Conservation (phyloP, 2,329 filamentous ascomycete species). For the Neopestalotiopsis rosae region DNA sequence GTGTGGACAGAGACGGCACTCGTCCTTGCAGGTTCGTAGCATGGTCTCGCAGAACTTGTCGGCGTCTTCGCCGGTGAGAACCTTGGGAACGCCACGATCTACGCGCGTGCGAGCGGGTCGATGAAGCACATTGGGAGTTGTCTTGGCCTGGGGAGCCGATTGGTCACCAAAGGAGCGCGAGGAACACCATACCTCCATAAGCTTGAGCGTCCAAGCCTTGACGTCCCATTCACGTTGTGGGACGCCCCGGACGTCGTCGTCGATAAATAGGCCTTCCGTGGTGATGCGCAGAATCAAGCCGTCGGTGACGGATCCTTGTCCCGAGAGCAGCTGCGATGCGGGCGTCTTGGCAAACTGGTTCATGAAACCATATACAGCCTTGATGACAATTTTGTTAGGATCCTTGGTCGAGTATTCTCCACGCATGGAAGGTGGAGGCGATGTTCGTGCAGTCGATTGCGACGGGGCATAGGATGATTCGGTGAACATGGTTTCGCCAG, state of each 20-base stretch:
- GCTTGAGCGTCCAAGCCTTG: conserved; percentile 96
- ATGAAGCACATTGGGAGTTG: conserved; percentile 47
- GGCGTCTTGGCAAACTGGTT: conserved; percentile 89
- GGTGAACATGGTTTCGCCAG: conserved; percentile 75
- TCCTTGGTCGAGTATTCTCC: conserved; percentile 86
- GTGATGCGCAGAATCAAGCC: conserved; percentile 91
- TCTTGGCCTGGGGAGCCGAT: conserved; percentile 40
- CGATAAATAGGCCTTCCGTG: conserved; percentile 94
- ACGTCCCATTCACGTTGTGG: conserved; percentile 98
- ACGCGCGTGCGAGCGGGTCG: conserved; percentile 50
- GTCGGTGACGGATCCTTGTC: conserved; percentile 85
- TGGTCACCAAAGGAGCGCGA: conserved; percentile 61
- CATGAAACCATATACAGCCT: conserved; percentile 90
- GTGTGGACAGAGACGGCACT: conserved; percentile 62
- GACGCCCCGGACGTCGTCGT: conserved; percentile 89
- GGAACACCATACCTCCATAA: conserved; percentile 86
- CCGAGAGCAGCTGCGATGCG: conserved; percentile 85
- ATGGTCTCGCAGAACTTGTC: conserved; percentile 64
- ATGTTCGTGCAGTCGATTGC: conserved; percentile 81
- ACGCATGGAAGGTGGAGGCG: conserved; percentile 79
- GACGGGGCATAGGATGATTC: conserved; percentile 88
- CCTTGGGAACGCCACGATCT: conserved; percentile 54
- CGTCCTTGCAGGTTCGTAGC: conserved; percentile 67
- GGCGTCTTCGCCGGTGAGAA: conserved; percentile 67
- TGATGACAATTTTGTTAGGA: conserved; percentile 94